Evolutionary conservation across 1,139 yeast genomes (phyloP).

Genomic region (Candida mesenterica): DNA sequence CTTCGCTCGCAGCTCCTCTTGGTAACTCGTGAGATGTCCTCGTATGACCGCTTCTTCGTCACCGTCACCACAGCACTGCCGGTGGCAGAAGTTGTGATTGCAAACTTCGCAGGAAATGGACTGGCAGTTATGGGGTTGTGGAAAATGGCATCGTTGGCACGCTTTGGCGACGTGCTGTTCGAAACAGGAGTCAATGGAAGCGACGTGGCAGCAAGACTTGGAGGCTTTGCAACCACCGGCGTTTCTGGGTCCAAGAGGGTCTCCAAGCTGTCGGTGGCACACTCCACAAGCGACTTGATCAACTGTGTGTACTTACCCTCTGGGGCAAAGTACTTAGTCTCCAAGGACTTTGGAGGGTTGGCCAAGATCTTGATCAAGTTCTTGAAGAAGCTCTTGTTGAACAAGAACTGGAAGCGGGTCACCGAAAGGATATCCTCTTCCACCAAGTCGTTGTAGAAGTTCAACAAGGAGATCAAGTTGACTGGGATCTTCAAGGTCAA

Average conservation of each 20-base stretch:
- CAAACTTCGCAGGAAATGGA: background rate
- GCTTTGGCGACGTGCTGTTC: slow-evolving; percentile 25
- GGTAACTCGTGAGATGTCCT: slow-evolving; percentile 12
- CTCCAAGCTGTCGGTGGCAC: slow-evolving; percentile 24
- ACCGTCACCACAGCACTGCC: slow-evolving; percentile 2
- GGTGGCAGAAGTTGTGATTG: slow-evolving; percentile 3
- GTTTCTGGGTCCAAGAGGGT: slow-evolving; percentile 20
- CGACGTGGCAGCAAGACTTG: slow-evolving; percentile 7
- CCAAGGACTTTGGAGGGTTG: slow-evolving; percentile 47
- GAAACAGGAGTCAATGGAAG: slow-evolving; percentile 30
- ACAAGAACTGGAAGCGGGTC: slow-evolving; percentile 23
- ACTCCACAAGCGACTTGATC: slow-evolving; percentile 37
- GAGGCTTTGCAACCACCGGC: slow-evolving; percentile 12
- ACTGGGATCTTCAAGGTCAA: slow-evolving; percentile 26
- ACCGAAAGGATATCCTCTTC: slow-evolving; percentile 20
- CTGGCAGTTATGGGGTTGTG: background rate
- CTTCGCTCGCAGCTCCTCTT: no score
- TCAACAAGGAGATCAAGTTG: slow-evolving; percentile 21
- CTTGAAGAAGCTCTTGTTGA: slow-evolving; percentile 26
- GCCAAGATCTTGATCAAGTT: slow-evolving; percentile 40
- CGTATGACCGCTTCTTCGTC: slow-evolving; percentile 15
- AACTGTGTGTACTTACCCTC: slow-evolving; percentile 34
- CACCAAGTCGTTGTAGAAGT: slow-evolving; percentile 20
- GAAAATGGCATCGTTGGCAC: slow-evolving; percentile 6
- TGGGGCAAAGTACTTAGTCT: slow-evolving; percentile 41